Base-by-base conservation (phyloP, 441 rosid genomes). In the Corymbia citriodora region DNA sequence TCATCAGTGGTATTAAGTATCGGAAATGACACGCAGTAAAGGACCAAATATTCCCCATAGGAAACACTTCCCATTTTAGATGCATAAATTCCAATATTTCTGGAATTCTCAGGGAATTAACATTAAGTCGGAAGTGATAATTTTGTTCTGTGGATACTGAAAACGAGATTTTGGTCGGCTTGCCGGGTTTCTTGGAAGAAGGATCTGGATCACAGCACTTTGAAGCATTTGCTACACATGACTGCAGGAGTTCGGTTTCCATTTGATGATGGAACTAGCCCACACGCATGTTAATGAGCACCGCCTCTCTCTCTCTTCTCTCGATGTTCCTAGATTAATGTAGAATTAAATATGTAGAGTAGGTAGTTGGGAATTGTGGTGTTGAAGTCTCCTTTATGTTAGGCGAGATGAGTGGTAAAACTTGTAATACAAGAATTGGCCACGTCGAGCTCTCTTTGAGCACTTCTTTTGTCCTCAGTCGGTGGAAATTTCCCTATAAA, bases 41-140 rank as follows among this genome's bases (percentile, higher is more conserved):
- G 9, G 63, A 0, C 63, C 63, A 11, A 57, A 57, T 57, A 57
- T 57, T 0, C 29, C 63, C 1, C 0, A 12, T 57, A 2, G 13
- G 63, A 57, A 57, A 23, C 25, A 57, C 1, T 6, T 57, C 63
- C 63, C 1, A 0, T 2, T 57, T 57, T 23, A 57, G 29, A 57
- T 0, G 63, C 29, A 27, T 57, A 57, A 57, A 57, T 10, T 57
- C 63, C 63, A 57, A 10, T 57, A 23, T 21, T 9, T 2, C 12
- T 68, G 0, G 0, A 17, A 31, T 16, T 68, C 0, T 68, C 40
- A 16, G 23, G 79, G 21, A 31, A 68, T 68, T 68, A 31, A 0
- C 79, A 31, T 68, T 18, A 68, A 31, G 45, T 0, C 9, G 45
- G 79, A 31, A 68, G 7, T 31, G 79, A 70, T 70, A 33, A 17